A percentile compares a stretch with the other conserved stretches of the same genome.
Conservation (phyloP, 1,284 basidiomycete species). For the Cryptococcus sp. region DNA sequence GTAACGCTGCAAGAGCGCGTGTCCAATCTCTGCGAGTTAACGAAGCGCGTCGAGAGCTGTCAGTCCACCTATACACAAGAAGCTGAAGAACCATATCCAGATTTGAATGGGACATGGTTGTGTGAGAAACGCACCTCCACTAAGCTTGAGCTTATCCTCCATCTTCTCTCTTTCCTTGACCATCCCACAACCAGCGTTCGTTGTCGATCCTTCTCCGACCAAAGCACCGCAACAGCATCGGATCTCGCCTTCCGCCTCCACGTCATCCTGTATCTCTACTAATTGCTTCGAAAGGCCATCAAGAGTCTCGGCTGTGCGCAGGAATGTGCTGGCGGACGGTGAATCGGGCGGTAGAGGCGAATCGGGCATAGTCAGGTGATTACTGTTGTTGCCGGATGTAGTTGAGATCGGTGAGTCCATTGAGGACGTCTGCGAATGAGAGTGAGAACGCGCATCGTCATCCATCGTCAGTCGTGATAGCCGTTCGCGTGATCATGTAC, state of each 20-base stretch:
- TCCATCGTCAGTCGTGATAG: background rate
- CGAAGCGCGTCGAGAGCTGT: background rate
- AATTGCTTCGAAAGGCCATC: slow-evolving; percentile 42
- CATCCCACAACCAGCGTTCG: slow-evolving; percentile 38
- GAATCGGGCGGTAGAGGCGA: slow-evolving; percentile 20
- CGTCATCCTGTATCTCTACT: slow-evolving; percentile 28
- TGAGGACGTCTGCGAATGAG: background rate
- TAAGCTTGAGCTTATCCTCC: slow-evolving; percentile 73
- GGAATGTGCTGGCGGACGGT: slow-evolving; percentile 36
- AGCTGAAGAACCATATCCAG: background rate
- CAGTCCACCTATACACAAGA: background rate
- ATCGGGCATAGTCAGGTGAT: background rate
- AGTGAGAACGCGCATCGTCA: background rate
- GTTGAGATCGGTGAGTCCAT: slow-evolving; percentile 3
- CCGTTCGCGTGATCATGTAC: background rate
- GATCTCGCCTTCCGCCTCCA: slow-evolving; percentile 15
- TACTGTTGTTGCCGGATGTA: background rate
- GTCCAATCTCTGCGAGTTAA: slow-evolving; percentile 72
- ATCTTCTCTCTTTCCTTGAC: slow-evolving; percentile 65
- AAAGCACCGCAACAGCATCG: slow-evolving; percentile 37
- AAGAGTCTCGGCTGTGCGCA: slow-evolving; percentile 44
- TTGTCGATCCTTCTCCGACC: background rate
- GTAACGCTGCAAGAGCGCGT: slow-evolving; percentile 80
- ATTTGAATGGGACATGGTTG: background rate
- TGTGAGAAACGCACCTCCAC: slow-evolving; percentile 66